These are phyloP conservation scores for Physocladia obscura DNA, from an alignment of 192 early-diverging fungal genomes.

Conservation along the genomic window DNA sequence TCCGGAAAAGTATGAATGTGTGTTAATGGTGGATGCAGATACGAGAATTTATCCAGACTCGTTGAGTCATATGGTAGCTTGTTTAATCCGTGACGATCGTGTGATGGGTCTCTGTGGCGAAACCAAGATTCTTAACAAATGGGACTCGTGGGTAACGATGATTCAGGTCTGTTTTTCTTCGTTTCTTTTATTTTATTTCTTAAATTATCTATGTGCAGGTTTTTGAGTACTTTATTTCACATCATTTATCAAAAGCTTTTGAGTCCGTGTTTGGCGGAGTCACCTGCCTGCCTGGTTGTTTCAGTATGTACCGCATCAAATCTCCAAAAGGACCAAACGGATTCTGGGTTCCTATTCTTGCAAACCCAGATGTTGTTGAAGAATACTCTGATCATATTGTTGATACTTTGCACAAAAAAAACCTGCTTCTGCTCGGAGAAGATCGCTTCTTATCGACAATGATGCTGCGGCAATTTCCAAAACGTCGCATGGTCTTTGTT, in stretches of 20 bases:
- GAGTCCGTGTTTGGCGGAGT: conserved; percentile 66
- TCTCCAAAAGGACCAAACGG: conserved; percentile 71
- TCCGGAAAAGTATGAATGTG: conserved; percentile 71
- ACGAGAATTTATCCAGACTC: conserved; percentile 71
- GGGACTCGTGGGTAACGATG: conserved; percentile 92
- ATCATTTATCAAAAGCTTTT: conserved; percentile 62
- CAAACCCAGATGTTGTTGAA: conserved; percentile 72
- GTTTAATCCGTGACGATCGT: conserved; percentile 86
- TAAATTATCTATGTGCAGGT: conserved; percentile 57
- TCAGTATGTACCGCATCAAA: conserved; percentile 97
- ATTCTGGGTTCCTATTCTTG: conserved; percentile 80
- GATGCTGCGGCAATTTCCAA: conserved; percentile 96
- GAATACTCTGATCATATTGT: conserved; percentile 90
- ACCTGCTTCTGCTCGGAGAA: conserved; percentile 91
- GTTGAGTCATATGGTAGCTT: conserved; percentile 86
- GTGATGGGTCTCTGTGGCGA: conserved; percentile 96
- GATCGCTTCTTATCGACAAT: conserved; percentile 96
- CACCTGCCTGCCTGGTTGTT: conserved; percentile 84
- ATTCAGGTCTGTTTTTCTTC: conserved; percentile 72
- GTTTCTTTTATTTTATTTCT: not conserved
- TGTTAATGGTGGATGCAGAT: conserved; percentile 86
- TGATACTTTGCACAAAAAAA: conserved; percentile 97
- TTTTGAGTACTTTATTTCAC: conserved; percentile 78
- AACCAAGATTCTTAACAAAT: conserved; percentile 89
- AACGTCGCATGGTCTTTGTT: conserved; percentile 90